Evolutionary conservation across 73 alveolate genomes (phyloP).

Genomic region (Tetrahymena thermophila): DNA sequence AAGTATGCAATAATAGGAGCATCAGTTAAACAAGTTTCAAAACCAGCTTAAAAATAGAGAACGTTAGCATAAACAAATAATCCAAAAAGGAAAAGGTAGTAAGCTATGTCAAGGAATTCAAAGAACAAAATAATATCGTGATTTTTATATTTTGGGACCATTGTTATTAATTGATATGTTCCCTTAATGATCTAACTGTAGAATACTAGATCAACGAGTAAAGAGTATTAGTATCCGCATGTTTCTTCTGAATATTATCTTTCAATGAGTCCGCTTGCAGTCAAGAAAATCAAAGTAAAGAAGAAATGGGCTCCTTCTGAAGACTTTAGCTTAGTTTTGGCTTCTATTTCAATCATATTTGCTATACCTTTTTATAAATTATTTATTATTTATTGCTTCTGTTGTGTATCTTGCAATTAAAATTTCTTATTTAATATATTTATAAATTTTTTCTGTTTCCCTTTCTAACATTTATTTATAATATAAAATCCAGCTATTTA

Average conservation of each 20-base stretch:
- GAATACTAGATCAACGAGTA: slow-evolving; percentile 32
- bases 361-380: background rate
- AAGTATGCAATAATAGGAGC: background rate
- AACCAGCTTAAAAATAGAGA: background rate
- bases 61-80: background rate
- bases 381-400: background rate
- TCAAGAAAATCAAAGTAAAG: slow-evolving; percentile 10
- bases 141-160: slow-evolving; percentile 33
- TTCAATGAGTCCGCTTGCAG: slow-evolving; percentile 35
- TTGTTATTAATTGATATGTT: slow-evolving; percentile 22
- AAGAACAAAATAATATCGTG: slow-evolving; percentile 38
- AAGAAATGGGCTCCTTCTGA: slow-evolving; percentile 40
- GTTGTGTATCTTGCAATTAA: background rate
- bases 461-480: background rate
- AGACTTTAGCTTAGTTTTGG: slow-evolving; percentile 22
- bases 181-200: slow-evolving; percentile 40
- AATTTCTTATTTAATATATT: background rate
- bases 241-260: slow-evolving; percentile 14
- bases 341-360: slow-evolving; percentile 36
- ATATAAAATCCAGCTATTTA: background rate
- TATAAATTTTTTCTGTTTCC: background rate
- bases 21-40: background rate
- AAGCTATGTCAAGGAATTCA: slow-evolving; percentile 22
- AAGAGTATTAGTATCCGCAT: slow-evolving; percentile 13
- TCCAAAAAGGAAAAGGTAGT: background rate